Conservation (phyloP, 1,284 basidiomycete species). For the Tranzscheliella williamsii region DNA sequence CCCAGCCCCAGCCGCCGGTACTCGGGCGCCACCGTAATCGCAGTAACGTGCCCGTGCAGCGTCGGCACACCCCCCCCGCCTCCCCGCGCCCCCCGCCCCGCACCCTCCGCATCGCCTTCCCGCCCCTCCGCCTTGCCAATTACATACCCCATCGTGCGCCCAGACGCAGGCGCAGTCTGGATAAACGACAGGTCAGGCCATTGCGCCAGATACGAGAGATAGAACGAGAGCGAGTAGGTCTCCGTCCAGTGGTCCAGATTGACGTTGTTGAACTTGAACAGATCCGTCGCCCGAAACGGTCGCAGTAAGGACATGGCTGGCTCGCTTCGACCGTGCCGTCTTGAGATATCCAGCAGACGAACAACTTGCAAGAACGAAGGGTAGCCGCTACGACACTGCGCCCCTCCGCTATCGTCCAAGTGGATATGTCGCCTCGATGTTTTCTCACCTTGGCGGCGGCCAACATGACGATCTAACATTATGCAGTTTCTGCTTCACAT, state of each 20-base stretch:
- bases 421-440: too few species aligned
- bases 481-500: too few species aligned
- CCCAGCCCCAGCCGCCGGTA: constrained; percentile 80
- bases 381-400: too few species aligned
- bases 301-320: constrained; percentile 77
- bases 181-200: constrained; percentile 88
- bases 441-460: too few species aligned
- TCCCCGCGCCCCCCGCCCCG: not conserved
- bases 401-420: not conserved
- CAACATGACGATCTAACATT: too few species aligned
- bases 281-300: constrained; percentile 79
- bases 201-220: constrained; percentile 79
- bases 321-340: too few species aligned
- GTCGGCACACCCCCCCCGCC: constrained; percentile 13
- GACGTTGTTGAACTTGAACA: constrained; percentile 91
- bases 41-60: constrained; percentile 73
- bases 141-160: constrained; percentile 45
- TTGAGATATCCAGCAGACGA: too few species aligned
- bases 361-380: too few species aligned
- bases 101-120: constrained; percentile 11
- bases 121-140: constrained; percentile 55
- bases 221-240: constrained; percentile 84
- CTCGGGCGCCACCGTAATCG: constrained; percentile 85
- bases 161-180: constrained; percentile 69
- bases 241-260: constrained; percentile 93